Evolutionary conservation across 2,329 filamentous ascomycete genomes (phyloP).

Genomic region (Aspergillus candidus): DNA sequence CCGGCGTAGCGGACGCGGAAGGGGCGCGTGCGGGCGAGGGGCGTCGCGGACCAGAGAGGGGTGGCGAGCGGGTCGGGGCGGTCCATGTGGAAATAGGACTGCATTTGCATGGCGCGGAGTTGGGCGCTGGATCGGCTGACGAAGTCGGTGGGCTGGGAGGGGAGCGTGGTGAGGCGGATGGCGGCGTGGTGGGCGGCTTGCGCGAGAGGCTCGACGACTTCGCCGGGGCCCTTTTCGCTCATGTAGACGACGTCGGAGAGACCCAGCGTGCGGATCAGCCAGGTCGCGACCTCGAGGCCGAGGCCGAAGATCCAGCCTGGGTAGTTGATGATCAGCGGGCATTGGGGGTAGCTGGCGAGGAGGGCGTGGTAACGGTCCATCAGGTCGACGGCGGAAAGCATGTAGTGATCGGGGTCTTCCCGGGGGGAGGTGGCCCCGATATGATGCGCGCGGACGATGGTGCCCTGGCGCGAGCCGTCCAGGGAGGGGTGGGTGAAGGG

Average conservation of each 20-base stretch:
- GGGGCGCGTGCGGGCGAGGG: constrained; percentile 42
- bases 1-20: constrained; percentile 48
- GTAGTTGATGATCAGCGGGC: constrained; percentile 52
- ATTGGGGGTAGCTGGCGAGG: constrained; percentile 35
- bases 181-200: constrained; percentile 32
- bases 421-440: constrained; percentile 50
- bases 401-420: constrained; percentile 53
- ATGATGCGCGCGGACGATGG: constrained; percentile 47
- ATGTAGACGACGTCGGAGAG: constrained; percentile 51
- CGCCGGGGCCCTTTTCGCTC: constrained; percentile 43
- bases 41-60: constrained; percentile 41
- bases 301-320: constrained; percentile 52
- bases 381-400: constrained; percentile 48
- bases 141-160: constrained; percentile 41
- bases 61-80: constrained; percentile 21
- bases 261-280: constrained; percentile 41
- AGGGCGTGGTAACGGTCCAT: constrained; percentile 43
- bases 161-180: constrained; percentile 41
- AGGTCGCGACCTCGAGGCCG: constrained; percentile 45
- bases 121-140: constrained; percentile 46
- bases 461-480: constrained; percentile 29
- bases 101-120: constrained; percentile 52
- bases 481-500: constrained; percentile 48
- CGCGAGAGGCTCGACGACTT: constrained; percentile 39
- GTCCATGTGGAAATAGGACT: constrained; percentile 54